These are phyloP conservation scores for Quercus rubra DNA, from an alignment of 306 rosid genomes.

Conservation along the genomic window DNA sequence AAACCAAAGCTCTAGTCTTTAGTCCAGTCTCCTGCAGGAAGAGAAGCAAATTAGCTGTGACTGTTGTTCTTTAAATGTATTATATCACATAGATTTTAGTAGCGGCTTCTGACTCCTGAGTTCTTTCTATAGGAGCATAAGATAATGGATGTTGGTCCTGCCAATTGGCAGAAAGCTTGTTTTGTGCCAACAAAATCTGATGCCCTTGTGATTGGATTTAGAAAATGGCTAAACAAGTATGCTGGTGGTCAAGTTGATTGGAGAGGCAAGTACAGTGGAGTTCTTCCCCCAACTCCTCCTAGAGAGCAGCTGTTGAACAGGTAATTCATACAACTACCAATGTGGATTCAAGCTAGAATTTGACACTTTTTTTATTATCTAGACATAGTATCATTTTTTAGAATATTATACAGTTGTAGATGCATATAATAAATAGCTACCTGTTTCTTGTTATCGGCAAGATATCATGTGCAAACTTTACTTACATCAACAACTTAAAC, in stretches of 20 bases:
- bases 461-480: no score
- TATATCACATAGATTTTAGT: not conserved
- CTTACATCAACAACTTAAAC: no score
- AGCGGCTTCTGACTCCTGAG: not conserved
- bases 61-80: not conserved
- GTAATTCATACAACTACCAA: slow-evolving; percentile 31
- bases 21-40: not conserved
- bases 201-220: slow-evolving; percentile 70
- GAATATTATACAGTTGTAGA: not conserved
- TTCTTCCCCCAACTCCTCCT: slow-evolving; percentile 72
- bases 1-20: not conserved
- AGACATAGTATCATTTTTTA: not conserved
- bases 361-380: not conserved
- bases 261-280: slow-evolving; percentile 67
- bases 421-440: not conserved
- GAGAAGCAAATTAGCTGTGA: not conserved
- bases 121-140: slow-evolving; percentile 57
- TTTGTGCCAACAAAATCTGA: slow-evolving; percentile 85
- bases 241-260: slow-evolving; percentile 80
- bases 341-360: slow-evolving; percentile 7
- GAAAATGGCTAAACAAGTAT: slow-evolving; percentile 81
- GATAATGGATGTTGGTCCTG: slow-evolving; percentile 49
- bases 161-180: slow-evolving; percentile 81
- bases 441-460: not conserved
- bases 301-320: slow-evolving; percentile 78